Evolutionary conservation across 139 green algal species (phyloP), one percentile per base, ranked within the genome.

Genomic region (Chlorella sp.): DNA sequence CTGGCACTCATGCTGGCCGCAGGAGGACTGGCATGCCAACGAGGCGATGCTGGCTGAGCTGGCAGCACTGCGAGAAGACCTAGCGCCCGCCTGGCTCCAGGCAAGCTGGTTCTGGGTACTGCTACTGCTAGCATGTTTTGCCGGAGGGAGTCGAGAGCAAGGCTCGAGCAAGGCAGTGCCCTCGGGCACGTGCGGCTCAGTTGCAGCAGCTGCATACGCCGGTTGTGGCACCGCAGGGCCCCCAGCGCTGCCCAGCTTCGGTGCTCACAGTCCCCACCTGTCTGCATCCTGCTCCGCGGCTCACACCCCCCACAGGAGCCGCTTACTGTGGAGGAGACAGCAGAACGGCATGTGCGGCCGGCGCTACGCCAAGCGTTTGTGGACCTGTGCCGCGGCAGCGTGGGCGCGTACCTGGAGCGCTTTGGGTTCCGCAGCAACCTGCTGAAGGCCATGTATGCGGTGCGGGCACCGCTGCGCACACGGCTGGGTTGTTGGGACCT

Each of bases 21-120:
- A 88, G 30, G 38, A 89, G 63, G 92, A 95, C 78, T 94, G 91
- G 92, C 36, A 81, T n/a, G 92, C 92, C 25, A 78, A 93, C 85
- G 41, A 76, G 63, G 62, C 57, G 11, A 68, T 94, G 47, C 80
- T 93, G 69, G 89, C 85, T 15, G 91, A 94, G 70, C 80, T 94
- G 57, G 80, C 68, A 12, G 85, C 83, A 5, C 64, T 94, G 15
- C 62, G 87, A 25, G 70, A 91, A 21, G 89, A 93, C 65, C 68
- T 94, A 36, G 91, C 65, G 1, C 87, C 83, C 74, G 51, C 64
- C 34, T 79, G 74, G 74, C 64, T 87, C 21, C 69, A 81, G 81
- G 60, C 28, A 57, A 56, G 74, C 1, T 28, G 28, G 47, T 20
- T 30, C n/a, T n/a, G n/a, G n/a, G 36, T 13, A 18, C 60, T n/a